Base-by-base conservation (phyloP, 148 eudicot species). In the Cornus controversa region DNA sequence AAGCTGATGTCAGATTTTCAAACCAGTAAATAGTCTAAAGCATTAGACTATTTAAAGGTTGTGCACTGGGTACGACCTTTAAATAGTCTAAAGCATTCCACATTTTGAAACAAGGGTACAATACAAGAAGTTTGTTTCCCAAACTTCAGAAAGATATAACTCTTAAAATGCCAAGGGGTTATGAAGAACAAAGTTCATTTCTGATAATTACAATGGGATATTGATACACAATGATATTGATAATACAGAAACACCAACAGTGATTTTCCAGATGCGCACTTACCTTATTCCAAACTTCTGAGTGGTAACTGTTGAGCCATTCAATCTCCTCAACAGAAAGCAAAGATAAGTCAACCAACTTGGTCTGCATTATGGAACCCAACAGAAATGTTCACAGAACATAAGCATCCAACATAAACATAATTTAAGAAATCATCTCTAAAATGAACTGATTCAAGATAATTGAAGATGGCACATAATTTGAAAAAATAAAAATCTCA, bases 201-300 rank as follows among this genome's bases (percentile, higher is more conserved):
- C 60, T 54, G 20, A 54, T 14, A 54, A 54, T 54, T 54, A 14
- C 22, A 6, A 54, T 16, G 5, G 3, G 60, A 54, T 54, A 24
- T 2, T 31, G 34, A 31, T 2, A 31, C 34, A 31, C 34, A 31
- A 31, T 5, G 4, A 31, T 31, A 5, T 40, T 40, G 7, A 40
- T 40, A 40, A 8, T 40, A 40, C 7, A 6, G 45, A 40, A 40
- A 40, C 45, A 40, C 45, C 45, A 40, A 9, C 4, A 40, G 45
- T 40, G 45, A 40, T 40, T 40, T 40, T 40, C 45, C 45, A 47
- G 26, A 47, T 66, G 20, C 15, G 31, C 26, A 16, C 80, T 82
- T 80, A 93, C 99, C 98, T 91, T 91, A 78, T 93, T 87, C 99
- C 99, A 93, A 75, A 91, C 98, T 80, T 90, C 90, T n/a, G 84